Conservation (phyloP, 148 eudicot species). For the Silene latifolia region DNA sequence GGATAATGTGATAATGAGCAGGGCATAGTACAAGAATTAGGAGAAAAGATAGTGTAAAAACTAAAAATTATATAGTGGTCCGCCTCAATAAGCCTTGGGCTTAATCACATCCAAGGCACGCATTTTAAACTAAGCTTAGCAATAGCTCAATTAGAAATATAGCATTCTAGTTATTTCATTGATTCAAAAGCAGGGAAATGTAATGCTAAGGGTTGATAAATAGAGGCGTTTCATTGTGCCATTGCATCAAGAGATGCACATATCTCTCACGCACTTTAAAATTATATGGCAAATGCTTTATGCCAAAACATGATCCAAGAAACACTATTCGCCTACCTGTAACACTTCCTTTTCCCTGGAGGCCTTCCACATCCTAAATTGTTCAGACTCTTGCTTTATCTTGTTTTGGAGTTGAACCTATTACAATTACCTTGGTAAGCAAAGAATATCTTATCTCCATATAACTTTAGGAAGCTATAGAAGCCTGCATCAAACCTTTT, state of each 20-base stretch:
- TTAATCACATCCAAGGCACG: no score
- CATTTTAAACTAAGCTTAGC: no score
- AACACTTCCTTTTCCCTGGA: slow-evolving; percentile 94
- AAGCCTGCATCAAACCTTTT: slow-evolving; percentile 51
- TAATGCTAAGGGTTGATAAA: not conserved
- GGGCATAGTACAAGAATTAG: not conserved
- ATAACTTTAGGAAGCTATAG: not conserved
- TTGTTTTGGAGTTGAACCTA: slow-evolving; percentile 97
- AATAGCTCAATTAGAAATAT: no score
- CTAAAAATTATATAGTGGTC: no score
- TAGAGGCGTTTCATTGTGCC: not conserved
- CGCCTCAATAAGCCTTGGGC: no score
- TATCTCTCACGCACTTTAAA: not conserved
- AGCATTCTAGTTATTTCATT: no score
- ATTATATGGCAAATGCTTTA: not conserved
- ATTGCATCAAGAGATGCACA: not conserved
- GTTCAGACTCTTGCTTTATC: slow-evolving; percentile 97
- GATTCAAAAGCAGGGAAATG: not conserved
- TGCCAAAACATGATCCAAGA: not conserved
- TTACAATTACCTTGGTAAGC: not conserved
- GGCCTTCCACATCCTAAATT: slow-evolving; percentile 92
- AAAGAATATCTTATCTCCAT: not conserved
- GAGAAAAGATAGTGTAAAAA: not conserved
- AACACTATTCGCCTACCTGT: slow-evolving; percentile 50
- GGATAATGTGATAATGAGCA: no score